Evolutionary conservation across 2,329 filamentous ascomycete species (phyloP).

Genomic region (Fusarium euwallaceae): DNA sequence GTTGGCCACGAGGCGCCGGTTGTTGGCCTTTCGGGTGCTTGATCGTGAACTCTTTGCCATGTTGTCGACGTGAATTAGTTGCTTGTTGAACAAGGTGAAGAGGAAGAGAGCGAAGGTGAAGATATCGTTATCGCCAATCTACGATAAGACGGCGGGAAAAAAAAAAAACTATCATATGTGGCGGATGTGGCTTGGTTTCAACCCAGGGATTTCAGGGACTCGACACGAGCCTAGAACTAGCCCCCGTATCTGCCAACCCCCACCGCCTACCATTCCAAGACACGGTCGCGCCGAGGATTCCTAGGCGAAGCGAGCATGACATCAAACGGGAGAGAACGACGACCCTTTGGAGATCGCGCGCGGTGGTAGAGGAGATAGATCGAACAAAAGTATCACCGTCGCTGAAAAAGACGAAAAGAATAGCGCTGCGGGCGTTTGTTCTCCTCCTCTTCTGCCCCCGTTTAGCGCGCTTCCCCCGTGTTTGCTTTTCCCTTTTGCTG

Average conservation of each 20-base stretch:
- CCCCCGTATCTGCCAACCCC: slow-evolving; percentile 29
- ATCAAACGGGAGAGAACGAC: slow-evolving; percentile 41
- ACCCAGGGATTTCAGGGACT: neutral
- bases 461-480: neutral
- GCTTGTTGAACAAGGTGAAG: slow-evolving; percentile 17
- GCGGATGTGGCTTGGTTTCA: slow-evolving; percentile 9
- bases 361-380: slow-evolving; percentile 31
- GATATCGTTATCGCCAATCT: slow-evolving; percentile 30
- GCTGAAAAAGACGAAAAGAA: neutral
- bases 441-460: neutral
- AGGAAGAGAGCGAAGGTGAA: slow-evolving; percentile 15
- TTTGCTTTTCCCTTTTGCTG: neutral
- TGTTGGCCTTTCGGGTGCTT: slow-evolving; percentile 85
- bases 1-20: slow-evolving; percentile 80
- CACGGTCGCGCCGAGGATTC: slow-evolving; percentile 15
- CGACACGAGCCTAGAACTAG: neutral
- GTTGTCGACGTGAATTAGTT: slow-evolving; percentile 44
- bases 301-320: slow-evolving; percentile 40
- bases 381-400: neutral
- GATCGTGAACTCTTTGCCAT: slow-evolving; percentile 93
- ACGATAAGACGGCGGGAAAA: slow-evolving; percentile 14
- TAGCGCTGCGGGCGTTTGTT: neutral
- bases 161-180: slow-evolving; percentile 26
- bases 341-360: slow-evolving; percentile 27
- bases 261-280: slow-evolving; percentile 43